These are phyloP conservation scores for Pseudohyphozyma bogoriensis DNA, from an alignment of 768 basidiomycete species.

Conservation along the genomic window DNA sequence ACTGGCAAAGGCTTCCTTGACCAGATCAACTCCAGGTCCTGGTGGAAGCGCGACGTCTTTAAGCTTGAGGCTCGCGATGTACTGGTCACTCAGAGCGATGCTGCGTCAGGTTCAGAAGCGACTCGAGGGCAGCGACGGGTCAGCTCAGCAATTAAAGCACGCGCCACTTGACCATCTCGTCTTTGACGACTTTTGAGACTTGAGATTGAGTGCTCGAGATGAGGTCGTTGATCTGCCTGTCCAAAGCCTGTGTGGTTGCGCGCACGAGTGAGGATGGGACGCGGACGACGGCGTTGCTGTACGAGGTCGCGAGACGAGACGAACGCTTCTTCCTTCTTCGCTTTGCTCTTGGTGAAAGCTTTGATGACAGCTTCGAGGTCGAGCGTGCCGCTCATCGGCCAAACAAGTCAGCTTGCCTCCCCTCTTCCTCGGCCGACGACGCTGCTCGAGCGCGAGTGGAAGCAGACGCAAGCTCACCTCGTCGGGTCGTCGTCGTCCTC, in stretches of 20 bases:
- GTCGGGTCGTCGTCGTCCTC: background rate
- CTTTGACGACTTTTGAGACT: background rate
- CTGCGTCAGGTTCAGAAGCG: background rate
- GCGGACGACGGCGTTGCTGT: no score
- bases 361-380: conserved; percentile 1
- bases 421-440: background rate
- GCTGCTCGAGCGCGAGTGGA: no score
- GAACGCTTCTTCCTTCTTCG: background rate
- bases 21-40: background rate
- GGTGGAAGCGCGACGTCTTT: background rate
- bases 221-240: conserved; percentile 17
- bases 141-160: background rate
- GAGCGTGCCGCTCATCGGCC: background rate
- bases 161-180: background rate
- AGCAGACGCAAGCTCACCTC: background rate
- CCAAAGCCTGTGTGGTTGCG: no score
- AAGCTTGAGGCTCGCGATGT: background rate
- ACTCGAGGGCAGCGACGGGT: no score
- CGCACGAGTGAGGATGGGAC: no score
- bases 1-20: background rate
- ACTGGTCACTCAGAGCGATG: background rate
- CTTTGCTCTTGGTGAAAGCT: background rate
- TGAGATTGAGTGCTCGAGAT: conserved; percentile 5
- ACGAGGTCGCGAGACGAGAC: no score
- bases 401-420: background rate